Evolutionary conservation across 768 basidiomycete species (phyloP), one percentile per base, ranked within the genome.

Genomic region (Hemileccinum rubropunctum): DNA sequence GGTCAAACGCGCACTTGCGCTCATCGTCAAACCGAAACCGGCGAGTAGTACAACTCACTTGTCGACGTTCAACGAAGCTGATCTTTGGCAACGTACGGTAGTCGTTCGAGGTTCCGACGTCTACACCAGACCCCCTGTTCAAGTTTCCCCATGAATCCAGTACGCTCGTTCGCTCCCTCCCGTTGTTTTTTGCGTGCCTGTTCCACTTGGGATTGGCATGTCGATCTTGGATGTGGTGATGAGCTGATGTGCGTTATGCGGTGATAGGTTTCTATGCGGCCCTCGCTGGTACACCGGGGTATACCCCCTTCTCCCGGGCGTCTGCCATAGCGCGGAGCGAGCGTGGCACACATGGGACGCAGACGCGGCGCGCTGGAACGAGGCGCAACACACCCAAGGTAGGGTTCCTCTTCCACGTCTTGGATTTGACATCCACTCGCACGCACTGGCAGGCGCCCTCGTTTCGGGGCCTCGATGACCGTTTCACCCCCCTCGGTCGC

Each of bases 11-110:
- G 36, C 51, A 0, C n/a, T 66, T 30, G 37, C 34, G 57, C 57
- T 68, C 28, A 57, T 67, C 40, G 52, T 68, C 45, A 58, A 63
- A 38, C 66, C 64, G 21, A 66, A 65, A 42, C 64, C 64, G 48
- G 64, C 52, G 43, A 51, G 64, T 67, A 51, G 64, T 67, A 43
- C 9, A 9, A 2, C 28, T 9, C 28, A 40, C 10, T 30, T 20
- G n/a, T 5, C 35, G 33, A 13, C 23, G 13, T 20, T 18, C 17
- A 33, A 13, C 14, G 20, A 39, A 0, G 21, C n/a, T 39, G 33
- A 45, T 49, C 23, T 23, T 23, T 23, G 23, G 20, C 9, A 1
- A n/a, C 41, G 4, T 14, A 6, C 12, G 3, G 0, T 20, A 65
- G 64, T 58, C 66, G 30, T 67, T 65, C 27, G 58, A 65, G 10